A percentile compares a stretch with the other conserved stretches of the same genome.
phyloP scores from a whole-genome alignment of 2,329 filamentous ascomycete species.

The Fusarium albosuccineum region DNA sequence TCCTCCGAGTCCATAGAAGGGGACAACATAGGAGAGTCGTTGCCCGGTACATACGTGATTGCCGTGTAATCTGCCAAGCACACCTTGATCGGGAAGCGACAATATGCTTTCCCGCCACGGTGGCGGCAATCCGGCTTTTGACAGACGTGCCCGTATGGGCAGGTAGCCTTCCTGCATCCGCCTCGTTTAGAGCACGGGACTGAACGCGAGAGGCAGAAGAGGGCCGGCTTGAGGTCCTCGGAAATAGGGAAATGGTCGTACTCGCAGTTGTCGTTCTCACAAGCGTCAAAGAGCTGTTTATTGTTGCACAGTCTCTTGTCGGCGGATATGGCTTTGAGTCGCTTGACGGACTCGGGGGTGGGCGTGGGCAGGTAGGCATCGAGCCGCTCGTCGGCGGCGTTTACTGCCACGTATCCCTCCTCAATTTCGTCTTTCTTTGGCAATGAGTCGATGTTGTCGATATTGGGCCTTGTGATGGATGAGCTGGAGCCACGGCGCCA shows the following conservation, averaged over 20 bases:
- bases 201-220: constrained; percentile 33
- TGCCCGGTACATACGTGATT: background rate
- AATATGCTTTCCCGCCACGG: constrained; percentile 34
- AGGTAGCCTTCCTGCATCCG: constrained; percentile 28
- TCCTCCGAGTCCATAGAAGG: constrained; percentile 34
- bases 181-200: constrained; percentile 35
- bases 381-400: constrained; percentile 32
- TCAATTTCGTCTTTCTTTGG: constrained; percentile 33
- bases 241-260: constrained; percentile 38
- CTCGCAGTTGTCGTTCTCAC: constrained; percentile 32
- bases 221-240: constrained; percentile 30
- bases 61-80: constrained; percentile 35
- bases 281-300: constrained; percentile 31
- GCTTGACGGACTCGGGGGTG: constrained; percentile 15
- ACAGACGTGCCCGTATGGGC: constrained; percentile 40
- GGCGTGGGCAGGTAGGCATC: constrained; percentile 30
- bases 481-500: constrained; percentile 14
- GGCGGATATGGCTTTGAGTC: constrained; percentile 28
- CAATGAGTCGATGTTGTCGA: constrained; percentile 29
- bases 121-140: constrained; percentile 38
- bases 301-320: constrained; percentile 39
- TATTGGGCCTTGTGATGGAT: constrained; percentile 15
- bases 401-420: constrained; percentile 30
- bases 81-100: constrained; percentile 30
- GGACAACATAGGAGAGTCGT: constrained; percentile 9